A percentile compares a stretch with the other conserved stretches of the same genome.
Conservation (phyloP, 257 asterid genomes). For the Nicotiana paniculata region DNA sequence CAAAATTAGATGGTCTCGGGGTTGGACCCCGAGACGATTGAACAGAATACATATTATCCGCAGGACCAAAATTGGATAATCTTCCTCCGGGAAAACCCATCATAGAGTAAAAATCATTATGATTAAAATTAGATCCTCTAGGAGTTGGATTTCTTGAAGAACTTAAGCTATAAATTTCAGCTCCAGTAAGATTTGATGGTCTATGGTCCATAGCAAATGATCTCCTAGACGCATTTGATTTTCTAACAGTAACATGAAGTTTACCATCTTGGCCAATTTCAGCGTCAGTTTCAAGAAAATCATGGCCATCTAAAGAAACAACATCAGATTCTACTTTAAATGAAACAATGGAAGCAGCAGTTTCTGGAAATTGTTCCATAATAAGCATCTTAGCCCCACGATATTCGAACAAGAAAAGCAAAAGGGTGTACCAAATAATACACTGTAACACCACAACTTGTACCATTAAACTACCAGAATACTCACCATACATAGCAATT, state of each 20-base stretch:
- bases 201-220: slow-evolving; percentile 46
- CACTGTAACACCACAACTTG: slow-evolving; percentile 87
- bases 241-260: slow-evolving; percentile 75
- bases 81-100: slow-evolving; percentile 71
- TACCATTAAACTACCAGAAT: slow-evolving; percentile 70
- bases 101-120: slow-evolving; percentile 44
- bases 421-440: slow-evolving; percentile 81
- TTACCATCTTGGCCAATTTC: slow-evolving; percentile 82
- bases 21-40: slow-evolving; percentile 92
- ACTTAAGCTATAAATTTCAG: slow-evolving; percentile 45
- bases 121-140: slow-evolving; percentile 46
- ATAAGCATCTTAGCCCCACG: slow-evolving; percentile 83
- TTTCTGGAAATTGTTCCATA: slow-evolving; percentile 82
- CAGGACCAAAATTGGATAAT: slow-evolving; percentile 61
- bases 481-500: slow-evolving; percentile 73
- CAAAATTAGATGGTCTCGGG: slow-evolving; percentile 86
- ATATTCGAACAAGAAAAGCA: slow-evolving; percentile 71
- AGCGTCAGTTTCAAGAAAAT: slow-evolving; percentile 86
- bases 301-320: slow-evolving; percentile 89
- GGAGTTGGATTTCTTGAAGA: slow-evolving; percentile 49
- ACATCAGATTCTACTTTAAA: slow-evolving; percentile 93
- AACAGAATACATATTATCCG: slow-evolving; percentile 68
- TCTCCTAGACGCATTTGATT: slow-evolving; percentile 80
- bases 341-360: slow-evolving; percentile 81
- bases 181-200: slow-evolving; percentile 52